Conservation (phyloP, 495 filamentous ascomycete species). For the Durotheca rogersii region DNA sequence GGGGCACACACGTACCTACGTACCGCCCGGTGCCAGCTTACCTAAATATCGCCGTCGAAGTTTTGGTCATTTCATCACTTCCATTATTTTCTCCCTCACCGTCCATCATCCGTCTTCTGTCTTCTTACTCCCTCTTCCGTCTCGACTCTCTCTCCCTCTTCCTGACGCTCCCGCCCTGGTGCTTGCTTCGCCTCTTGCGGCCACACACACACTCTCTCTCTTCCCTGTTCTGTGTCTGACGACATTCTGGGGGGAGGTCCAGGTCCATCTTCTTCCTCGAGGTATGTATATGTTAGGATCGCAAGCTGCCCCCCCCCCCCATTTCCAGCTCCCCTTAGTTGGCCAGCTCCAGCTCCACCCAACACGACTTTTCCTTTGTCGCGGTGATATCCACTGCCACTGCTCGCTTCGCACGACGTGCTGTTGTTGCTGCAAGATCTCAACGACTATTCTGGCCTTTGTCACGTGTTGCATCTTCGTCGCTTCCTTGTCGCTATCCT, state of each 20-base stretch:
- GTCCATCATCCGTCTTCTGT: conserved; percentile 13
- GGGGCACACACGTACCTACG: background rate
- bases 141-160: background rate
- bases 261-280: conserved; percentile 23
- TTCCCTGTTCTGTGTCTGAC: conserved; percentile 1
- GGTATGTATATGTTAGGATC: conserved; percentile 21
- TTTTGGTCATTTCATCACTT: conserved; percentile 33
- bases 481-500: background rate
- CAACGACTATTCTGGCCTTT: conserved; percentile 8
- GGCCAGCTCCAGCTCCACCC: conserved; percentile 26
- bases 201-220: background rate
- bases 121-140: conserved; percentile 10
- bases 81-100: conserved; percentile 25
- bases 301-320: conserved; percentile 29
- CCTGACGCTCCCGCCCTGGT: background rate
- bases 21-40: conserved; percentile 10
- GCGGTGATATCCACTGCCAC: conserved; percentile 4
- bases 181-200: no score
- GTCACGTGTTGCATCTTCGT: conserved; percentile 19
- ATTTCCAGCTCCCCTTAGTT: conserved; percentile 20
- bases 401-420: conserved; percentile 14
- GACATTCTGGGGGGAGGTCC: background rate
- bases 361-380: conserved; percentile 25
- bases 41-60: conserved; percentile 25
- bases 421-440: conserved; percentile 8